Conservation (phyloP, 2,329 filamentous ascomycete species). For the Ophiosphaerella narmari region DNA sequence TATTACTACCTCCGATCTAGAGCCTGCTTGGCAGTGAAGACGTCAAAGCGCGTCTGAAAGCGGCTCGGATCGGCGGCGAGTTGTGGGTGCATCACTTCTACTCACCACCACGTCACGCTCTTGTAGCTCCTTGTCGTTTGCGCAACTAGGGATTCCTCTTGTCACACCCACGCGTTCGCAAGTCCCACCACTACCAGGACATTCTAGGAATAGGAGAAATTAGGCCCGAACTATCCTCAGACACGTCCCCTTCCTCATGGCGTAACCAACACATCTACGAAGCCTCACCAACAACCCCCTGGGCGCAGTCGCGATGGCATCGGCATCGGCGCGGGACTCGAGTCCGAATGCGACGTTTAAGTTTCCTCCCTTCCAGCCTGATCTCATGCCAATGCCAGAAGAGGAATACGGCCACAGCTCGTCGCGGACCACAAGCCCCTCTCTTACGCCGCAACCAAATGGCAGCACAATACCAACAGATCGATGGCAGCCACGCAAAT, state of each 20-base stretch:
- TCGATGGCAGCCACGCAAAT: constrained; percentile 65
- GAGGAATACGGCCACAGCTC: constrained; percentile 40
- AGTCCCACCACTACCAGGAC: not conserved
- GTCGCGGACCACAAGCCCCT: constrained; percentile 40
- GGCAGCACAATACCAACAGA: constrained; percentile 49
- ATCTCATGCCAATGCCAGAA: constrained; percentile 46
- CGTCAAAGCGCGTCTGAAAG: constrained; percentile 7
- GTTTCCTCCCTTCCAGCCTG: constrained; percentile 53
- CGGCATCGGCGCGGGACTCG: constrained; percentile 34
- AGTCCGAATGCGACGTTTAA: constrained; percentile 47
- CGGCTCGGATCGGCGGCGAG: constrained; percentile 20
- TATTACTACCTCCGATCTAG: constrained; percentile 3
- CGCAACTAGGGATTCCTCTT: no score
- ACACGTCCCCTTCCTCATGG: constrained; percentile 26
- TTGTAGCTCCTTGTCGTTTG: not conserved
- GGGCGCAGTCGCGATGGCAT: constrained; percentile 32
- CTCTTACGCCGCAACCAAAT: constrained; percentile 25
- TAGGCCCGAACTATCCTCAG: constrained; percentile 1
- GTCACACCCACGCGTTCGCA: no score
- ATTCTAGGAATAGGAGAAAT: not conserved
- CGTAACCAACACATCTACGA: constrained; percentile 29
- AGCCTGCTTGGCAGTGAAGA: constrained; percentile 8
- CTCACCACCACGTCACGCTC: constrained; percentile 13
- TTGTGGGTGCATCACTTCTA: constrained; percentile 20
- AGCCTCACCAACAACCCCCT: constrained; percentile 12